phyloP scores from a whole-genome alignment of 768 basidiomycete species.

The Lyophyllum decastes region DNA sequence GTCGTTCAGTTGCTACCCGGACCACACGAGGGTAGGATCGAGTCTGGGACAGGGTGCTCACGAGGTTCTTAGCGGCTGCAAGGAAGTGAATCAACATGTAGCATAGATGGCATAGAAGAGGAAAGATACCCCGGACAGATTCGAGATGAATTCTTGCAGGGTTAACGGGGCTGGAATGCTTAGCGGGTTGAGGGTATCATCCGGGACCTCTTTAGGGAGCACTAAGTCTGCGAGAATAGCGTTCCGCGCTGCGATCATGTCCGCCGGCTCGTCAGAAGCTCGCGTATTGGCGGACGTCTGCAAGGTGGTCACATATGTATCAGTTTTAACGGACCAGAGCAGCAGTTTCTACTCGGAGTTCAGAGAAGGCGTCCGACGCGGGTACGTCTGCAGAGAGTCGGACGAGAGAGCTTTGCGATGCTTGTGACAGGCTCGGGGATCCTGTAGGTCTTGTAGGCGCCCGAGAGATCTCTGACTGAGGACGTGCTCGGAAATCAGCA shows the following conservation, averaged over 20 bases:
- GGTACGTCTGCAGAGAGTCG: background rate
- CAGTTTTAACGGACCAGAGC: background rate
- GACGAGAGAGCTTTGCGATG: background rate
- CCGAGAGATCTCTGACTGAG: background rate
- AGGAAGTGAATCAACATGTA: constrained; percentile 7
- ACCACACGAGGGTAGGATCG: background rate
- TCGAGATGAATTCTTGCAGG: constrained; percentile 69
- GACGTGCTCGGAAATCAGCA: background rate
- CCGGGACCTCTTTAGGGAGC: constrained; percentile 62
- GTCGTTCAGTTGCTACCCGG: background rate
- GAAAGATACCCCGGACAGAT: constrained; percentile 49
- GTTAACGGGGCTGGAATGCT: constrained; percentile 63
- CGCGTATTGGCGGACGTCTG: constrained; percentile 9
- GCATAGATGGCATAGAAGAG: background rate
- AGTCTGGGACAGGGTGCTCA: constrained; percentile 31
- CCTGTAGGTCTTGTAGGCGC: constrained; percentile 4
- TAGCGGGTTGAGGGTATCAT: constrained; percentile 69
- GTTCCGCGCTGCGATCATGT: constrained; percentile 55
- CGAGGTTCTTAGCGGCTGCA: constrained; percentile 57
- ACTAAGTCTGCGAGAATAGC: constrained; percentile 60
- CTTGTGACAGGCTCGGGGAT: constrained; percentile 4
- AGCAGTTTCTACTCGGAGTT: constrained; percentile 12
- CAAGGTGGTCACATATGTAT: background rate
- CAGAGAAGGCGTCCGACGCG: constrained; percentile 7
- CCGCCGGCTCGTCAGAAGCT: constrained; percentile 37